Conservation (phyloP, 257 asterid genomes). For the Solanum tarijense region DNA sequence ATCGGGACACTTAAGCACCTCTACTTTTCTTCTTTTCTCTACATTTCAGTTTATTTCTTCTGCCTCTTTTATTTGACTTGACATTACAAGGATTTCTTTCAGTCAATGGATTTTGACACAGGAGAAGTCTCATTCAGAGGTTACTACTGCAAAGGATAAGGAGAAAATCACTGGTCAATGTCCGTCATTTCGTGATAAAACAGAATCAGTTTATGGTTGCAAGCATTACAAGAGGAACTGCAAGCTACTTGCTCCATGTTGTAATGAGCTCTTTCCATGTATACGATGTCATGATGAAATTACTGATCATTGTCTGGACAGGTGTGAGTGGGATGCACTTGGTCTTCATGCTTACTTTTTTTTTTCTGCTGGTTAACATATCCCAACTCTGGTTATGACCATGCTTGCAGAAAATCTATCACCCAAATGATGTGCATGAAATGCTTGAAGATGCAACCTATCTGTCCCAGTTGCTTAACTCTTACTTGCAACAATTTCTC, state of each 20-base stretch:
- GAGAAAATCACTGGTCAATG: constrained; percentile 51
- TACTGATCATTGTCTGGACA: constrained; percentile 65
- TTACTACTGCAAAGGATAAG: constrained; percentile 17
- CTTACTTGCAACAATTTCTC: constrained; percentile 51
- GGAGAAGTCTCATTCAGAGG: constrained; percentile 27
- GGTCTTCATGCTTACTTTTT: background rate
- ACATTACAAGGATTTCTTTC: background rate
- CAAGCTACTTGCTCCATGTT: constrained; percentile 69
- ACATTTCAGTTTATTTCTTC: constrained; percentile 4
- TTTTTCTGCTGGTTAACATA: background rate
- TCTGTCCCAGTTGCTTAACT: constrained; percentile 44
- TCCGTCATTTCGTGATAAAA: constrained; percentile 55
- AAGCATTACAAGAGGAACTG: constrained; percentile 75
- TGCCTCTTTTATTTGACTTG: constrained; percentile 2
- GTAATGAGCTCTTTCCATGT: constrained; percentile 71
- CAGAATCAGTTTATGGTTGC: constrained; percentile 50
- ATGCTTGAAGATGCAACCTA: constrained; percentile 61
- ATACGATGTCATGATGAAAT: constrained; percentile 83
- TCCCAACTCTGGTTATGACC: constrained; percentile 11
- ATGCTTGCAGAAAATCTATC: constrained; percentile 53
- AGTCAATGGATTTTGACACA: constrained; percentile 68
- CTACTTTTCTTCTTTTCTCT: background rate
- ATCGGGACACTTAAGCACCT: background rate
- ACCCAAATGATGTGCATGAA: constrained; percentile 82
- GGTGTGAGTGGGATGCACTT: constrained; percentile 34